These are phyloP conservation scores for Ophiostoma pallidulum DNA, from an alignment of 2,329 filamentous ascomycete species.

Conservation along the genomic window DNA sequence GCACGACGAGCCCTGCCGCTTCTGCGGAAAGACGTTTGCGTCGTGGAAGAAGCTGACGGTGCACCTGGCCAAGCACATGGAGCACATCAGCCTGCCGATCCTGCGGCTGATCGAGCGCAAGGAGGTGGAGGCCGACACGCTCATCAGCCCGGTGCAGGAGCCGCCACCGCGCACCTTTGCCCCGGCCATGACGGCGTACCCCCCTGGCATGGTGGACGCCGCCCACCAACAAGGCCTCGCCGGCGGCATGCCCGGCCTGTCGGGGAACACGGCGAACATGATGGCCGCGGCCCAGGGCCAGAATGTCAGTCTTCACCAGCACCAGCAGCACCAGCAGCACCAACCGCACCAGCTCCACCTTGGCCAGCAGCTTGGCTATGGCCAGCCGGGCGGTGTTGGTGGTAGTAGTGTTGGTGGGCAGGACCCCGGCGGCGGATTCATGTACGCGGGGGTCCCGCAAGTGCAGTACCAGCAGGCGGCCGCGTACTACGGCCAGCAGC, in stretches of 20 bases:
- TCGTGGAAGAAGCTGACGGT: constrained; percentile 91
- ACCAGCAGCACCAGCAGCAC: too few species aligned
- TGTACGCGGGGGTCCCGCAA: constrained; percentile 15
- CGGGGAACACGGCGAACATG: constrained; percentile 9
- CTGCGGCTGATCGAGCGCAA: constrained; percentile 46
- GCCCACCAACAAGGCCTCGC: constrained; percentile 4
- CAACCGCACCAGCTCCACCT: too few species aligned
- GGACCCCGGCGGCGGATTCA: constrained; percentile 12
- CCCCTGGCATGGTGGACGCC: constrained; percentile 18
- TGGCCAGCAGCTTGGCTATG: constrained; percentile 15
- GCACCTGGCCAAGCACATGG: constrained; percentile 92
- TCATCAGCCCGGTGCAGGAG: constrained; percentile 59
- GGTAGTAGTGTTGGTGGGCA: too few species aligned
- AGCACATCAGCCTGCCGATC: constrained; percentile 77
- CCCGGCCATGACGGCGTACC: constrained; percentile 16
- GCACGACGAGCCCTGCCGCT: constrained; percentile 72
- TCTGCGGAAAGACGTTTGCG: constrained; percentile 71
- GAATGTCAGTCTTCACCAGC: background rate
- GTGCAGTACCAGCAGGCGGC: constrained; percentile 14
- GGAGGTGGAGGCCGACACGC: constrained; percentile 47
- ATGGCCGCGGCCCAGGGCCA: background rate
- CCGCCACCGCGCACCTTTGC: constrained; percentile 33
- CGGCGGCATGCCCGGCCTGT: constrained; percentile 3
- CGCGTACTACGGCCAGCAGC: constrained; percentile 13
- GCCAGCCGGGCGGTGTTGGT: constrained; percentile 5